Percentiles rank a stretch among this genome's conserved stretches.
Evolutionary conservation across 2,329 filamentous ascomycete species (phyloP).

Genomic region (Penicillium sp.): DNA sequence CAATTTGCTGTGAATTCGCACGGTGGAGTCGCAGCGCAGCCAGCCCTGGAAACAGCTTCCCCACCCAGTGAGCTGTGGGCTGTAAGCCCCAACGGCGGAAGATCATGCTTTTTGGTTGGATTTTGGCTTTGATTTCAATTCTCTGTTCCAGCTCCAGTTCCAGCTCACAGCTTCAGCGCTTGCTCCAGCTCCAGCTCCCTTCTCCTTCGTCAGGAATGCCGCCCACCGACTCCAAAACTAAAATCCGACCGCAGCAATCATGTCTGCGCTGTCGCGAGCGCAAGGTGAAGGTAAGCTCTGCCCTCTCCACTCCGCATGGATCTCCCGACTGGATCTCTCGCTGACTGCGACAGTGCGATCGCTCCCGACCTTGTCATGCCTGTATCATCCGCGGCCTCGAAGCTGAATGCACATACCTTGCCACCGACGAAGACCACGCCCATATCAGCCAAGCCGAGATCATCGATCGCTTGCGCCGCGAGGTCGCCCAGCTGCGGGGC

Average conservation of each 20-base stretch:
- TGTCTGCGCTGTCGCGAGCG: constrained; percentile 35
- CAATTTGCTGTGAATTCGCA: no score
- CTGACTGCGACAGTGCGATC: constrained; percentile 29
- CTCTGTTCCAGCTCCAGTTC: no score
- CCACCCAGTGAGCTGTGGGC: no score
- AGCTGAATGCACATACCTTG: constrained; percentile 34
- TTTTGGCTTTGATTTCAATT: no score
- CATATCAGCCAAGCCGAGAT: constrained; percentile 61
- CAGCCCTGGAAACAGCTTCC: no score
- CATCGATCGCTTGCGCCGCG: constrained; percentile 31
- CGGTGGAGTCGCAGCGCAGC: not conserved
- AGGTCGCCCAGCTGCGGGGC: constrained; percentile 27
- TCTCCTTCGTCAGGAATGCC: constrained; percentile 6
- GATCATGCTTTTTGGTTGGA: no score
- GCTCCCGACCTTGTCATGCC: constrained; percentile 31
- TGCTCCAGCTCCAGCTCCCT: not conserved
- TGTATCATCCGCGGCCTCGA: constrained; percentile 32
- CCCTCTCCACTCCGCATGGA: not conserved
- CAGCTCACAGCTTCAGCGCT: no score
- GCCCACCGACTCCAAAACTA: constrained; percentile 19
- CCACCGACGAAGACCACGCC: constrained; percentile 62
- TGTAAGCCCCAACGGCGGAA: not conserved
- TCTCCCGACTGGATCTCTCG: not conserved
- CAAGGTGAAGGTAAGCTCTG: constrained; percentile 31
- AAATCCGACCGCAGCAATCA: constrained; percentile 34